Evolutionary conservation across 768 basidiomycete species (phyloP).

Genomic region (Russula sp.): DNA sequence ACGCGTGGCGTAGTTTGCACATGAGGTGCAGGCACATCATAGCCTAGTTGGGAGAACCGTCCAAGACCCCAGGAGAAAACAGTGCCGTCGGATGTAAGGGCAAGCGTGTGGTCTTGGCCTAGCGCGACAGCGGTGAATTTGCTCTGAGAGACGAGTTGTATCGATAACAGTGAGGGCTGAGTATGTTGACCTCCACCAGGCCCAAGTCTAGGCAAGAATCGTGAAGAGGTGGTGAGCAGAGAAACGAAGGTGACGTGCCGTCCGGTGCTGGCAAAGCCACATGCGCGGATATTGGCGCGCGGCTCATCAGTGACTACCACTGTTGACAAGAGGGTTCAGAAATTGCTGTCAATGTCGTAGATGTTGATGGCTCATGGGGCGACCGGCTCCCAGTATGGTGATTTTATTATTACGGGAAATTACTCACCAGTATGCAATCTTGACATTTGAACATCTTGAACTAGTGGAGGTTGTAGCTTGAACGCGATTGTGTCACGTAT

Average conservation of each 20-base stretch:
- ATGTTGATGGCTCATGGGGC: not conserved
- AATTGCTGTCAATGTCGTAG: not conserved
- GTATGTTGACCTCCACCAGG: conserved; percentile 56
- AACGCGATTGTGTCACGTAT: conserved; percentile 32
- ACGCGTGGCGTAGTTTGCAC: conserved; percentile 71
- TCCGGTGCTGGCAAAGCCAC: conserved; percentile 87
- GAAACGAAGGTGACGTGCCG: conserved; percentile 42
- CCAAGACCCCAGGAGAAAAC: conserved; percentile 90
- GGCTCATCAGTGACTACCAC: conserved; percentile 67
- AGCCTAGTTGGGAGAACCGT: conserved; percentile 85
- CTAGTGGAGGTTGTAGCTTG: conserved; percentile 57
- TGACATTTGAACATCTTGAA: conserved; percentile 72
- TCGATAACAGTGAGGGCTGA: conserved; percentile 62
- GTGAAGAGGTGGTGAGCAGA: not conserved
- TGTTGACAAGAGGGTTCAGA: conserved; percentile 15
- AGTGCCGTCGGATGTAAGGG: conserved; percentile 73
- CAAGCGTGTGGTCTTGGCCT: conserved; percentile 93
- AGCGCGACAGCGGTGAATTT: conserved; percentile 65
- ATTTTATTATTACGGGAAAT: not conserved
- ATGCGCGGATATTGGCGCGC: conserved; percentile 69
- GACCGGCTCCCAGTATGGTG: not conserved
- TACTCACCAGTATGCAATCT: conserved; percentile 76
- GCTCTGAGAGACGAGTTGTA: conserved; percentile 43
- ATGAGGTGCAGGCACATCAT: conserved; percentile 57
- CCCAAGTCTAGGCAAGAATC: conserved; percentile 49